These are phyloP conservation scores for Sphaerostilbella broomeana DNA, from an alignment of 2,329 filamentous ascomycete genomes.

Conservation along the genomic window DNA sequence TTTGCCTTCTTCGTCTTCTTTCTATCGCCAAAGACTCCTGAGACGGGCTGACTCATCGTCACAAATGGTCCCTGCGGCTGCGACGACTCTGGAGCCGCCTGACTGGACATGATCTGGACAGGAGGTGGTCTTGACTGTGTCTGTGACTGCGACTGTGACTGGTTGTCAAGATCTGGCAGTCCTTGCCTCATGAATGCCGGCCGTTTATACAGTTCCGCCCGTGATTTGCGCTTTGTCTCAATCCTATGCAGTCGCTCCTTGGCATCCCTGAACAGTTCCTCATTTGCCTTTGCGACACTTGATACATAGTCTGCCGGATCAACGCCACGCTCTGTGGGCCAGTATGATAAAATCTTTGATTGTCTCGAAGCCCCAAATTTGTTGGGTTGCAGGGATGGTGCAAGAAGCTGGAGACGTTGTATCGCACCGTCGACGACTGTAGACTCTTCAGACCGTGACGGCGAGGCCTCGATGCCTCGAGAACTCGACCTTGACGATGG, in stretches of 20 bases:
- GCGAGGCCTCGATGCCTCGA: constrained; percentile 20
- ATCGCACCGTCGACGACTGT: constrained; percentile 24
- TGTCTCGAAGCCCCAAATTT: constrained; percentile 22
- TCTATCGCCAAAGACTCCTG: constrained; percentile 41
- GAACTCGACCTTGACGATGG: constrained; percentile 5
- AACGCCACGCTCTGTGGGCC: constrained; percentile 33
- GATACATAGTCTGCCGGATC: constrained; percentile 32
- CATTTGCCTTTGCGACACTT: constrained; percentile 30
- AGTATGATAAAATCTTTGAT: constrained; percentile 30
- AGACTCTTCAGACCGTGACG: constrained; percentile 16
- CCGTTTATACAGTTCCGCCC: constrained; percentile 29
- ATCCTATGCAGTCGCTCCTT: constrained; percentile 28
- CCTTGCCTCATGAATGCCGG: constrained; percentile 24
- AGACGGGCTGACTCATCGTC: constrained; percentile 40
- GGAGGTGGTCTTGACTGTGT: constrained; percentile 16
- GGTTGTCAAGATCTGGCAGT: constrained; percentile 12
- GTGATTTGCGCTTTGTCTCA: constrained; percentile 28
- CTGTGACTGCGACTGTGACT: constrained; percentile 13
- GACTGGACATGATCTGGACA: constrained; percentile 31
- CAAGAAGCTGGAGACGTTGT: constrained; percentile 30
- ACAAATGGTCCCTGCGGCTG: constrained; percentile 25
- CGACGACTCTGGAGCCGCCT: constrained; percentile 27
- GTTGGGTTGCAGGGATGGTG: constrained; percentile 23
- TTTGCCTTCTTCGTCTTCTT: constrained; percentile 38
- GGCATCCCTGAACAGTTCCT: constrained; percentile 29